Base-by-base conservation (phyloP, 192 early-diverging fungal genomes). In the Diversispora eburnea region DNA sequence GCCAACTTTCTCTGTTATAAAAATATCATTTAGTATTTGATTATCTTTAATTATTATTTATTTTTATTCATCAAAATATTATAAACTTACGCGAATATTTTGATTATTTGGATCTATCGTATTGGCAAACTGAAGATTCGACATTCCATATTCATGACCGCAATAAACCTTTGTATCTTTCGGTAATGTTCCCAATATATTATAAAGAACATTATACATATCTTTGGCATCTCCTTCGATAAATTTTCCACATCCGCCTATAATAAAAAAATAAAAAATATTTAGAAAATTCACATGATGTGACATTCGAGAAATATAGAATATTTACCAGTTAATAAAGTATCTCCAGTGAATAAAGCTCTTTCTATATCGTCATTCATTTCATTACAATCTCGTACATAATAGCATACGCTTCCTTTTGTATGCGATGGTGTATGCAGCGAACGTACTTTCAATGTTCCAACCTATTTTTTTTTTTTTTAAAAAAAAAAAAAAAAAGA, bases 341-440 rank as follows among this genome's bases (percentile, higher is more conserved):
- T 86, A 45, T 84, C 83, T 22, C 83, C 83, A 12, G 83, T 84
- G 41, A 84, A 84, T 33, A 84, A 73, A 7, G 78, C 83, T 10
- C 75, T 64, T n/a, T 77, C 77, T 48, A 55, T 55, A 20, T 65
- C 56, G 5, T 72, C 67, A 42, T 43, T 71, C 66, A 77, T 80
- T 67, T 90, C 84, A 9, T 76, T 68, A n/a, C 77, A 79, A 75
- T 90, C 89, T 22, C 83, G 84, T 20, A 96, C 87, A 78, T 89
- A 95, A 79, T 91, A 98, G 64, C 90, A 89, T 5, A 98, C 90
- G 74, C 89, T 90, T 13, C 94, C 93, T n/a, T 84, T 89, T 3
- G 97, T 98, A 77, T 98, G 95, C 60, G 95, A 93, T 19, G 85
- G 83, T 0, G 95, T 96, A 79, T 89, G 86, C 0, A 95, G 78